phyloP scores from a whole-genome alignment of 805 yeast species.

The Yamadazyma insecticola region DNA sequence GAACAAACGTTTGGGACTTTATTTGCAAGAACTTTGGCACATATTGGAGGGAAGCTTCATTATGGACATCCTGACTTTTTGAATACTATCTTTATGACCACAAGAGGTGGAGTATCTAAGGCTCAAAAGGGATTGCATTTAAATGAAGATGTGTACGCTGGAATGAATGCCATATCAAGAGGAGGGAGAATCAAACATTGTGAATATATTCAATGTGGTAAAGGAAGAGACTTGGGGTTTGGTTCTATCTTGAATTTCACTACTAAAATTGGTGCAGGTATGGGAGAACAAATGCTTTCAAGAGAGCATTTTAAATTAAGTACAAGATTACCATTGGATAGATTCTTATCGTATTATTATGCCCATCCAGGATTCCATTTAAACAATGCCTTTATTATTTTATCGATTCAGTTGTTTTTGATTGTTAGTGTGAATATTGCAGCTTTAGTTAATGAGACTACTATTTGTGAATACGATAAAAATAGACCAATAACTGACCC shows the following conservation, averaged over 20 bases:
- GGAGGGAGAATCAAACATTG: slow-evolving; percentile 88
- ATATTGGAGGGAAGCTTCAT: slow-evolving; percentile 81
- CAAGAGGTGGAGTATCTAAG: slow-evolving; percentile 85
- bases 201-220: slow-evolving; percentile 87
- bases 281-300: slow-evolving; percentile 87
- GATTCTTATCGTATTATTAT: slow-evolving; percentile 78
- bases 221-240: slow-evolving; percentile 86
- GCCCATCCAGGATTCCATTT: slow-evolving; percentile 88
- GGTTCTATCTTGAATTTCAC: slow-evolving; percentile 83
- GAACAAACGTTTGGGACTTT: slow-evolving; percentile 87
- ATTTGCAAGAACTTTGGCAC: slow-evolving; percentile 78
- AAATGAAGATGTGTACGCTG: slow-evolving; percentile 86
- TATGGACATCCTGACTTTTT: slow-evolving; percentile 88
- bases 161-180: slow-evolving; percentile 76
- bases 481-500: slow-evolving; percentile 66
- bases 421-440: slow-evolving; percentile 67
- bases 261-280: slow-evolving; percentile 87
- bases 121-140: slow-evolving; percentile 84
- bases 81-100: slow-evolving; percentile 70
- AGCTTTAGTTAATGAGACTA: slow-evolving; percentile 68
- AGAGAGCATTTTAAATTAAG: slow-evolving; percentile 81
- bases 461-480: slow-evolving; percentile 62
- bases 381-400: slow-evolving; percentile 72
- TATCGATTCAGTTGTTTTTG: slow-evolving; percentile 70
- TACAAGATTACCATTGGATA: slow-evolving; percentile 73